Evolutionary conservation across 345 rosid species (phyloP).

Genomic region (Arabidopsis thaliana): DNA sequence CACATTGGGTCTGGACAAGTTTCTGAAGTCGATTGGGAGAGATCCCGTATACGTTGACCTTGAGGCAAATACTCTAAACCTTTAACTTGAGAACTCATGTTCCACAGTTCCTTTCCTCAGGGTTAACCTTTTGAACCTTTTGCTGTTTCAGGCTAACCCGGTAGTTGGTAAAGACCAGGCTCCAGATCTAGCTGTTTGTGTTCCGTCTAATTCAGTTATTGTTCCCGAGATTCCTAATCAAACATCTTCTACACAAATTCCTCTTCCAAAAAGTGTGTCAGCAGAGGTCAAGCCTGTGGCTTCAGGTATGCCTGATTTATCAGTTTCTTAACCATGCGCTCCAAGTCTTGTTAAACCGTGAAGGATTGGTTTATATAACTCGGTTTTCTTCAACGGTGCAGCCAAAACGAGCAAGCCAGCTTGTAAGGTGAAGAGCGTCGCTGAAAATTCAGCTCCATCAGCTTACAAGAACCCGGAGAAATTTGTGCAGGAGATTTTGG

Average conservation of each 20-base stretch:
- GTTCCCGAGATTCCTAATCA: conserved; percentile 58
- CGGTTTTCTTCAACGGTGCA: conserved; percentile 41
- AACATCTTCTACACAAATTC: conserved; percentile 44
- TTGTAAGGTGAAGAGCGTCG: conserved; percentile 45
- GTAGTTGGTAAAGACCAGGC: conserved; percentile 91
- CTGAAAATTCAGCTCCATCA: conserved; percentile 42
- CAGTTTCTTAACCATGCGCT: conserved; percentile 6
- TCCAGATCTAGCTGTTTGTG: conserved; percentile 83
- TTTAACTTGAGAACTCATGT: conserved; percentile 12
- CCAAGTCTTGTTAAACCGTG: neutral
- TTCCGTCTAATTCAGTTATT: conserved; percentile 63
- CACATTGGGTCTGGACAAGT: conserved; percentile 67
- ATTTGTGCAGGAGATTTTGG: conserved; percentile 73
- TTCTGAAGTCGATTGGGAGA: conserved; percentile 73
- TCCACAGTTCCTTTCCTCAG: conserved; percentile 3
- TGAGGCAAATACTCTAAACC: conserved; percentile 58
- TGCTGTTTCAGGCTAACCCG: conserved; percentile 69
- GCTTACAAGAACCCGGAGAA: conserved; percentile 55
- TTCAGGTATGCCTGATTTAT: conserved; percentile 50
- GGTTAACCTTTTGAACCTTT: conserved; percentile 10
- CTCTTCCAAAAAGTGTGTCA: conserved; percentile 41
- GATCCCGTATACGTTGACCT: conserved; percentile 71
- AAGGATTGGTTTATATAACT: conserved; percentile 4
- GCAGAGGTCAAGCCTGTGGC: conserved; percentile 50
- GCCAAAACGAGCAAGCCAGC: conserved; percentile 61